These are phyloP conservation scores for Penicillium herquei DNA, from an alignment of 495 filamentous ascomycete species.

Conservation along the genomic window DNA sequence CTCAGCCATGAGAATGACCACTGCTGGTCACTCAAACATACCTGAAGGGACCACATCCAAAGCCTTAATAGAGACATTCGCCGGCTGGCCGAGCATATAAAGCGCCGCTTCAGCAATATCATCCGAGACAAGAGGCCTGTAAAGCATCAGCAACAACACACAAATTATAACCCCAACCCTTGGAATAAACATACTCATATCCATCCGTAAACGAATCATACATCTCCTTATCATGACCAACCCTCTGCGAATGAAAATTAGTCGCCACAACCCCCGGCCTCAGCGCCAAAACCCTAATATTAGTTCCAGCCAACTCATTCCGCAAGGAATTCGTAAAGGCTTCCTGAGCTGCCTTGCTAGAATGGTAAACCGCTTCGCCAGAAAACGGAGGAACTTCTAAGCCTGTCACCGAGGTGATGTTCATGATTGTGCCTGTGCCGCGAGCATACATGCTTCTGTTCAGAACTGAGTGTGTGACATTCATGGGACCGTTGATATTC, in stretches of 20 bases:
- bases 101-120: slow-evolving; percentile 32
- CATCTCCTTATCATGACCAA: slow-evolving; percentile 29
- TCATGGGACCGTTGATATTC: no score
- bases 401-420: no score
- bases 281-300: slow-evolving; percentile 36
- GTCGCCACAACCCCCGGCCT: slow-evolving; percentile 36
- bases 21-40: slow-evolving; percentile 1
- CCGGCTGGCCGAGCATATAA: slow-evolving; percentile 29
- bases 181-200: slow-evolving; percentile 17
- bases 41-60: slow-evolving; percentile 37
- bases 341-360: no score
- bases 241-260: slow-evolving; percentile 38
- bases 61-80: slow-evolving; percentile 33
- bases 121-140: slow-evolving; percentile 23
- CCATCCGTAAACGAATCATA: slow-evolving; percentile 35
- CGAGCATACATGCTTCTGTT: no score
- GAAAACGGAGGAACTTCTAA: no score
- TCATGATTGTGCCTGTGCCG: no score
- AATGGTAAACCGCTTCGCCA: no score
- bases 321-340: neutral
- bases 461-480: no score
- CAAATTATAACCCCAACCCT: neutral
- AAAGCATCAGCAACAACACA: neutral
- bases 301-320: slow-evolving; percentile 24
- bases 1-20: neutral